These are phyloP conservation scores for Withania somnifera DNA, from an alignment of 305 asterid species.

Conservation along the genomic window DNA sequence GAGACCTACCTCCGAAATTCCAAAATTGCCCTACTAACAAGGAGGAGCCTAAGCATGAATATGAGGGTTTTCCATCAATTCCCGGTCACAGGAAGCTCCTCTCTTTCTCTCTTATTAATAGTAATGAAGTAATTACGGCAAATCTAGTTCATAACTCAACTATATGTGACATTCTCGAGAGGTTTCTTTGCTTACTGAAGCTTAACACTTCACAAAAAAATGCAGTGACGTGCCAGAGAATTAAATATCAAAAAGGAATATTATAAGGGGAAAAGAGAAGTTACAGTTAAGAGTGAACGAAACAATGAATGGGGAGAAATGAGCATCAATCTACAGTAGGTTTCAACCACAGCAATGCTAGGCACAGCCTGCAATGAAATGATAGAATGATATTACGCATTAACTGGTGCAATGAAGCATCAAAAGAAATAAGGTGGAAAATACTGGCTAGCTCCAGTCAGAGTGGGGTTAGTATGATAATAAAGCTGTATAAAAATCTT, in stretches of 20 bases:
- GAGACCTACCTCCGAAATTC: too few species aligned
- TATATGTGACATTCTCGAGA: background rate
- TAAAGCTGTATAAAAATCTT: background rate
- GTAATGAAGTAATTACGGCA: too few species aligned
- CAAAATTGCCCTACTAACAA: too few species aligned
- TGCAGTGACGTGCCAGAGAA: background rate
- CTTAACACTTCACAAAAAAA: background rate
- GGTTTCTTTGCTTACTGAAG: background rate
- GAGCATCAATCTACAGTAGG: conserved; percentile 82
- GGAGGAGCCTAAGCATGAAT: too few species aligned
- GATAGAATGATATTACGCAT: background rate
- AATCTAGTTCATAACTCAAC: background rate
- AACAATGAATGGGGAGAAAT: conserved; percentile 87
- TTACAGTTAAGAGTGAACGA: conserved; percentile 78
- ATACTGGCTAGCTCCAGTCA: background rate
- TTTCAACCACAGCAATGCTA: conserved; percentile 97
- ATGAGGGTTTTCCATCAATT: too few species aligned
- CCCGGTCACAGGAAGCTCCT: too few species aligned
- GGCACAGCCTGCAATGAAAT: conserved; percentile 66
- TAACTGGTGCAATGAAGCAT: background rate
- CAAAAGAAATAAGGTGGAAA: background rate
- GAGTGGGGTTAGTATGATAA: background rate
- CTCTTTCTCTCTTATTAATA: too few species aligned
- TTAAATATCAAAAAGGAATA: background rate
- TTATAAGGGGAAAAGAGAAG: conserved; percentile 5